Evolutionary conservation across 352 stramenopile species (phyloP), one percentile per base, ranked within the genome.

Genomic region (Pythium sp.): DNA sequence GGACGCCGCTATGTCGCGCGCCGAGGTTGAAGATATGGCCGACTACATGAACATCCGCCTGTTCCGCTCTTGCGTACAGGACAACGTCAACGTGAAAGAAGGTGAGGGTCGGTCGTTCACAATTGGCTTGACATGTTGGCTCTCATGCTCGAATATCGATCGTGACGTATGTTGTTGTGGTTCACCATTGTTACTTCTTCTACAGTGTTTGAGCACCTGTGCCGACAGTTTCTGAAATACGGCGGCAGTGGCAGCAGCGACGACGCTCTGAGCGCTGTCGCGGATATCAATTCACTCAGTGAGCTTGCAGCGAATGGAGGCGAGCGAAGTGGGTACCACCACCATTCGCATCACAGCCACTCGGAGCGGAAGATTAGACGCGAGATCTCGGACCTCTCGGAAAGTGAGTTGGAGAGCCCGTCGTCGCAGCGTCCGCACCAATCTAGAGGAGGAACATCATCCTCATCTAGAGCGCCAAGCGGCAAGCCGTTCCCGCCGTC

Each of bases 81-180:
- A 89, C 71, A 91, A 91, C 60, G 70, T 89, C 63, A 91, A 91
- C 61, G 83, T 91, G 14, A 80, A 84, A 49, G 78, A 88, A 86
- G 79, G 77, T 85, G 36, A 32, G 68, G 24, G 24, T 1, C 24
- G 24, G 24, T 26, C 24, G 24, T 26, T 26, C 24, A 26, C 24
- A 26, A 26, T 26, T 26, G 24, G 24, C 24, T 26, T 26, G 24
- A 26, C 2, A 11, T 30, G 18, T 49, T 14, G 36, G 36, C 11
- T 41, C 34, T 9, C 34, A 14, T 41, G 34, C 60, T 65, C 30
- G 24, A 32, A 9, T 65, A 14, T 18, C 26, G 43, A 2, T 58
- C 34, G 28, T 34, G 38, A 47, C 14, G 20, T 5, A 15, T 43
- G 36, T 26, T 22, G 38, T 54, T 67, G 32, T 1, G 41, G 32